A percentile compares a stretch with the other conserved stretches of the same genome.
These are phyloP conservation scores for Blastobotrys petasosporus DNA, from an alignment of 1,139 yeast genomes.

Conservation along the genomic window DNA sequence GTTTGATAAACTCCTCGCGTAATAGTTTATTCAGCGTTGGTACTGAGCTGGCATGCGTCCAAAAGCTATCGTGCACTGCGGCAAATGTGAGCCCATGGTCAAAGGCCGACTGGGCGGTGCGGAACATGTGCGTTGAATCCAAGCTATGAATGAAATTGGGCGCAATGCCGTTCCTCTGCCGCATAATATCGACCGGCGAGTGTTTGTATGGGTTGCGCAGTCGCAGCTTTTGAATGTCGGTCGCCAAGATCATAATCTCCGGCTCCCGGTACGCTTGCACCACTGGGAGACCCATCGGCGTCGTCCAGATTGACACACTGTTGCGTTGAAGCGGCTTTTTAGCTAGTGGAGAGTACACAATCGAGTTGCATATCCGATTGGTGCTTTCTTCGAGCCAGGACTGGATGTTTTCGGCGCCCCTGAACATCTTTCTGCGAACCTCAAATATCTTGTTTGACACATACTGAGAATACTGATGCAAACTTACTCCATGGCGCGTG, in stretches of 20 bases:
- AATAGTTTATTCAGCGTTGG: conserved; percentile 57
- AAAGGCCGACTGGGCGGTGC: conserved; percentile 54
- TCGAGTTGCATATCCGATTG: conserved; percentile 60
- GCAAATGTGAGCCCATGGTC: conserved; percentile 60
- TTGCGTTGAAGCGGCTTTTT: conserved; percentile 38
- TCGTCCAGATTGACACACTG: conserved; percentile 80
- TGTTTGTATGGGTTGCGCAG: conserved; percentile 73
- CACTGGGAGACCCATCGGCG: conserved; percentile 81
- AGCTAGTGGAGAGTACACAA: conserved; percentile 13
- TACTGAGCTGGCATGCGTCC: conserved; percentile 89
- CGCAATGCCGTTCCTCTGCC: conserved; percentile 83
- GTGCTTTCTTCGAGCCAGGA: conserved; percentile 88
- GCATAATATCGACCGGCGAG: conserved; percentile 66
- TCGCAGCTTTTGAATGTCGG: conserved; percentile 72
- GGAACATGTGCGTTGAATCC: conserved; percentile 91
- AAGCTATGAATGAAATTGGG: conserved; percentile 89
- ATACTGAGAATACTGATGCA: conserved; percentile 43
- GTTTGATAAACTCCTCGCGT: conserved; percentile 66
- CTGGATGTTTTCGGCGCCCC: conserved; percentile 83
- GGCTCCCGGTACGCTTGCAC: conserved; percentile 83
- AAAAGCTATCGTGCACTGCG: conserved; percentile 91
- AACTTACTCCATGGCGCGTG: neutral
- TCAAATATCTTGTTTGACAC: conserved; percentile 66
- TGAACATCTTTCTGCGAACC: conserved; percentile 69
- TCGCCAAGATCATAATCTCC: conserved; percentile 52